These are phyloP conservation scores for Fusarium marasasianum DNA, from an alignment of 2,329 filamentous ascomycete species.

Conservation along the genomic window DNA sequence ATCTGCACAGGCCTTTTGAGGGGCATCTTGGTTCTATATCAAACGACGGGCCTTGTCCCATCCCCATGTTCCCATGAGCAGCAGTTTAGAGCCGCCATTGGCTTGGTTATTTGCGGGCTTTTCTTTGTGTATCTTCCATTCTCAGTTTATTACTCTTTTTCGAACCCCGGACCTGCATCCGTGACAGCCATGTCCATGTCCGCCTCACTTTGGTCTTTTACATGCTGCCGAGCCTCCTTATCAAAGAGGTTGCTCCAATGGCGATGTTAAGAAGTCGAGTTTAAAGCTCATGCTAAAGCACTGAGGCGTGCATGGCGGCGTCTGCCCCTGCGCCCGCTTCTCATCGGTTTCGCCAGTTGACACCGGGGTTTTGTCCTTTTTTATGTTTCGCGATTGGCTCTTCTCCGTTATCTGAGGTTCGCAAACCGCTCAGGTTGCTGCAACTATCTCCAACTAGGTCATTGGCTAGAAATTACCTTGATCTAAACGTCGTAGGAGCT, in stretches of 20 bases:
- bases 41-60: conserved; percentile 23
- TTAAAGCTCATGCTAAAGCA: conserved; percentile 22
- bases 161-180: conserved; percentile 5
- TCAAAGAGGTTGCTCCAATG: conserved; percentile 22
- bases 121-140: not conserved
- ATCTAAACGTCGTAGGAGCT: not conserved
- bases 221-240: conserved; percentile 28
- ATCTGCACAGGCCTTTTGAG: conserved; percentile 30
- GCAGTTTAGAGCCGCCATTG: conserved; percentile 24
- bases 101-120: conserved; percentile 12
- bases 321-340: conserved; percentile 28
- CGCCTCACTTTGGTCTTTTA: conserved; percentile 16
- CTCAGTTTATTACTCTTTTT: not conserved
- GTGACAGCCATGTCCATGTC: conserved; percentile 6
- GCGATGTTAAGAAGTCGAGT: conserved; percentile 5
- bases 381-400: conserved; percentile 8
- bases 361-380: not conserved
- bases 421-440: conserved; percentile 11
- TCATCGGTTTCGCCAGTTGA: not conserved
- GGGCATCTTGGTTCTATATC: conserved; percentile 18
- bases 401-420: conserved; percentile 13
- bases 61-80: conserved; percentile 36
- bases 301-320: conserved; percentile 15
- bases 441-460: not conserved
- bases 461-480: conserved; percentile 7